Base-by-base conservation (phyloP, 2,329 filamentous ascomycete genomes). In the Ascochyta lentis region DNA sequence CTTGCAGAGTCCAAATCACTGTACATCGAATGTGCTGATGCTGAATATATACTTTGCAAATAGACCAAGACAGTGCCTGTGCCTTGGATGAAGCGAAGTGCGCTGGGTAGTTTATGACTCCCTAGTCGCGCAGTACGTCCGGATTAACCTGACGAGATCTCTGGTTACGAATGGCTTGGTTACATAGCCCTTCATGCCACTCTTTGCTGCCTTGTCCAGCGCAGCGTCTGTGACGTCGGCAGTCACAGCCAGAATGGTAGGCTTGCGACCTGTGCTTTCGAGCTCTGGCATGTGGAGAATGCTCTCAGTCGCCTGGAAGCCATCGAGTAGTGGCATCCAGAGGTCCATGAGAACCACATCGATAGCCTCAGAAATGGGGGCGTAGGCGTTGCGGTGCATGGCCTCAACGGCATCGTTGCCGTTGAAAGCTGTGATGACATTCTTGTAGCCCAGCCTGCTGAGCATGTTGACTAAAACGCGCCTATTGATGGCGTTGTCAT, bases 241-340 rank as follows among this genome's bases (percentile, higher is more conserved):
- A 37, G 84, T 89, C 48, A 89, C 86, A 2, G 87, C 87, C 26
- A 89, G 77, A 34, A 89, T 75, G 31, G 80, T 79, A 38, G 80
- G 77, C 38, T 58, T 65, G 10, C 59, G 53, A 22, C 49, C 54
- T 12, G 53, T 73, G 16, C 77, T 71, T n/a, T 78, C 70, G 3
- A 59, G 59, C 23, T 69, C 65, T 39, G 54, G 51, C 77, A 87
- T 81, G 23, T 78, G 75, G 10, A 89, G 73, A 39, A 91, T 91
- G 42, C 80, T 77, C 64, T 84, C 80, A 0, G 88, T 85, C 2
- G 88, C 88, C 67, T 90, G 84, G 61, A 89, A 90, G 1, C 88
- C 88, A 66, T 90, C 88, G 80, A 90, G 86, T 60, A 86, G 79
- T 0, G 88, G 88, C 87, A 91, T 91, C 88, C 88, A 91, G 9